Percentiles rank a stretch among this genome's conserved stretches.
Conservation (phyloP, 257 asterid genomes). For the Anisodus tanguticus region DNA sequence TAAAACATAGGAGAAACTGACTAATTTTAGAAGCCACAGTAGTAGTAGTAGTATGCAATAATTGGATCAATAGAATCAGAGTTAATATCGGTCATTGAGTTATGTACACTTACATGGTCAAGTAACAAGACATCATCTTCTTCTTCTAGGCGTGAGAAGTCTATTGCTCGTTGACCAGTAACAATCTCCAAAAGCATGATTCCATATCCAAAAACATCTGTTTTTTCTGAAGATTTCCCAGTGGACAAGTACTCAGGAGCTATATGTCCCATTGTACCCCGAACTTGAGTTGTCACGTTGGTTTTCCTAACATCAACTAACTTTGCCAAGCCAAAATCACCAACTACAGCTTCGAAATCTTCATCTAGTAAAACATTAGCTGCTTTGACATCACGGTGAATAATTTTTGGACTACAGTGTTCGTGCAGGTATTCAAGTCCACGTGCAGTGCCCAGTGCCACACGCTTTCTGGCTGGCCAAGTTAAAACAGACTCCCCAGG, state of each 20-base stretch:
- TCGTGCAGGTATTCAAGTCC: slow-evolving; percentile 94
- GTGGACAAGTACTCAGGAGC: slow-evolving; percentile 98
- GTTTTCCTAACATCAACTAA: slow-evolving; percentile 87
- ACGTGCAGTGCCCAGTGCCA: slow-evolving; percentile 94
- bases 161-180: slow-evolving; percentile 96
- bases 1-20: not conserved
- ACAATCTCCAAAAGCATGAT: slow-evolving; percentile 91
- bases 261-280: slow-evolving; percentile 99
- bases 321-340: slow-evolving; percentile 97
- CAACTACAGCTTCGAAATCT: slow-evolving; percentile 93
- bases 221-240: slow-evolving; percentile 93
- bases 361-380: slow-evolving; percentile 93
- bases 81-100: not conserved
- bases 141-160: slow-evolving; percentile 94
- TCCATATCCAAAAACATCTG: slow-evolving; percentile 97
- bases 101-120: slow-evolving; percentile 71
- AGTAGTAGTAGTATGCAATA: not conserved
- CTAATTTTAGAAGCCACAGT: not conserved
- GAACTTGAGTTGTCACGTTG: slow-evolving; percentile 94
- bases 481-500: slow-evolving; percentile 78
- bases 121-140: slow-evolving; percentile 94
- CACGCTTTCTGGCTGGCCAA: slow-evolving; percentile 85
- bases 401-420: slow-evolving; percentile 93
- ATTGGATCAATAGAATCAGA: not conserved
- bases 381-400: slow-evolving; percentile 97